Percentiles rank a stretch among this genome's conserved stretches.
These are phyloP conservation scores for Nissolia schottii DNA, from an alignment of 306 rosid genomes.

Conservation along the genomic window DNA sequence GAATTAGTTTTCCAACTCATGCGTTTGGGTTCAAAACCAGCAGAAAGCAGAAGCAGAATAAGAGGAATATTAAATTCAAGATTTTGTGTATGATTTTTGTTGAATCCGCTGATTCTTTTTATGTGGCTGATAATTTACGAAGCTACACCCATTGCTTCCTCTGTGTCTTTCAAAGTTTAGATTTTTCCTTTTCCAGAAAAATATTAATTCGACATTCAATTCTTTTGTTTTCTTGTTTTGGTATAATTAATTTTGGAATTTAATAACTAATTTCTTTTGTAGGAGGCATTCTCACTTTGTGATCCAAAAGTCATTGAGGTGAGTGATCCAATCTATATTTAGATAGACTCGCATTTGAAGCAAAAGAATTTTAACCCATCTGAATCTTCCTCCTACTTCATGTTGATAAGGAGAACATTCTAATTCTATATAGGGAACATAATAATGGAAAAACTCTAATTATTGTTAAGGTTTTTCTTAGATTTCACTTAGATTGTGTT, in stretches of 20 bases:
- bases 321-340: constrained; percentile 26
- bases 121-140: constrained; percentile 2
- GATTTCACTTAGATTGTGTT: background rate
- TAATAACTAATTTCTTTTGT: constrained; percentile 22
- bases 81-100: background rate
- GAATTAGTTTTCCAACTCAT: too few species aligned
- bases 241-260: background rate
- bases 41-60: too few species aligned
- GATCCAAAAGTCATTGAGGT: constrained; percentile 82
- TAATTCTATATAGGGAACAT: background rate
- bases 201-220: background rate
- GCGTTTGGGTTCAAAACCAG: too few species aligned
- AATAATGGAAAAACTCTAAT: background rate
- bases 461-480: background rate
- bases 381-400: background rate
- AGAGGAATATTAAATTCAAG: too few species aligned
- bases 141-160: background rate
- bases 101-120: background rate
- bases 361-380: background rate
- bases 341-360: background rate
- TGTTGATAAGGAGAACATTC: background rate
- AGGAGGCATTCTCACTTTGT: constrained; percentile 90
- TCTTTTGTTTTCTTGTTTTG: background rate
- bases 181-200: background rate
- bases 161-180: background rate